Evolutionary conservation across 768 basidiomycete genomes (phyloP), one percentile per base, ranked within the genome.

Genomic region (Termitomyces sp.): DNA sequence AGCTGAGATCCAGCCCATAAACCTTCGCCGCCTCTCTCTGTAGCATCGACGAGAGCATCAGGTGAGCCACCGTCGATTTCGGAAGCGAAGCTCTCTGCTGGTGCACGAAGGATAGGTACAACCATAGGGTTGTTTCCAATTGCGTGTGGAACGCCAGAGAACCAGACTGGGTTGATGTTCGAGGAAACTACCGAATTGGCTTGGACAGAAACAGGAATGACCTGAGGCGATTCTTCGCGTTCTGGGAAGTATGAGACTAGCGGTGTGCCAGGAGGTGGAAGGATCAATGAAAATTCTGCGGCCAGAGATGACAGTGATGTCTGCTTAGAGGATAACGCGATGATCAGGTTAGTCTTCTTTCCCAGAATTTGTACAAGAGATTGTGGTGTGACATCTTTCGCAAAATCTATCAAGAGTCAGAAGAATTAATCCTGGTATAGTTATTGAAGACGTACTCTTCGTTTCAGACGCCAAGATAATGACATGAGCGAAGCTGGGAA

Each of bases 211-310:
- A 94, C 83, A 18, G 90, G 89, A 34, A 93, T 80, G 27, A 91
- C 75, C 0, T 80, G 82, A 0, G 82, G 72, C 0, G 84, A 78
- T n/a, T 81, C 81, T n/a, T 82, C 72, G 42, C 90, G 84, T 67
- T 84, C 80, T 27, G 87, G 86, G 77, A 94, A 92, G 72, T 96
- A 91, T 4, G 95, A 95, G 61, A 96, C 69, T 51, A 97, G 81
- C 2, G 88, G 87, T 0, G 88, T 88, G 1, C 87, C 87, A 2
- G 93, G 89, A 6, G 93, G 92, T 18, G 91, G 90, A 27, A 93
- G 87, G 54, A 93, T 83, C 57, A 98, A 80, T 39, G 90, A 91
- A 78, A 98, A 98, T 76, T 99, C 97, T 51, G 92, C 72, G 0
- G 94, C 92, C 56, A 96, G 82, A 13, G 89, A 83, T 13, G 85